Evolutionary conservation across 106 monocot species (phyloP), one percentile per base, ranked within the genome.

Genomic region (Xerophyta viscosa): DNA sequence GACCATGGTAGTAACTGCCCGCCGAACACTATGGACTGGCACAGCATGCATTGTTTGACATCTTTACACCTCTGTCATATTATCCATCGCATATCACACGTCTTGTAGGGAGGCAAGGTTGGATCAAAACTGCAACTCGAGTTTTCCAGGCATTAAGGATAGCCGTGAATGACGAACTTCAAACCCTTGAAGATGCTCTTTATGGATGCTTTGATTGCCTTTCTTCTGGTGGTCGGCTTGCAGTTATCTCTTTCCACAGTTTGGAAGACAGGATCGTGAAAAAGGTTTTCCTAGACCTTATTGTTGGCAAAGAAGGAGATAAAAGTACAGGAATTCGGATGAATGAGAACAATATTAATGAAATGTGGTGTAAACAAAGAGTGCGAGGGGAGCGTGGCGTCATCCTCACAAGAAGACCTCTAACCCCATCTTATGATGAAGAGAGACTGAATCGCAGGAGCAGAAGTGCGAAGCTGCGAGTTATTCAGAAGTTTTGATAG

Each of bases 261-360:
- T 70, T 98, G 50, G 98, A 98, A 59, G 98, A 86, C 44, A 82
- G 98, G 50, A 90, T 89, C 8, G 98, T 98, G 29, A 98, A 98
- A 50, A 66, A 83, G 14, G 68, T 86, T 31, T 98, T 90, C 66
- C 89, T 98, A n/a, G 66, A 80, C 47, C 58, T 98, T 13, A 82
- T 86, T 24, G 67, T 71, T 4, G 63, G 26, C 20, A 37, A 44
- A 9, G 57, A 60, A 25, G 61, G 44, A 13, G 52, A 64, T 29
- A 56, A 33, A 17, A 31, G 21, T 60, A 24, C 6, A 20, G 4
- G 15, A 44, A 44, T 3, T 44, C 15, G 43, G 6, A 47, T 61
- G 25, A 59, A 51, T 25, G 57, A 33, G 29, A n/a, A 20, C 33
- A 27, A 15, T 12, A 33, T n/a, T 37, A 70, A 6, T 41, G 78